Evolutionary conservation across 371 early-diverging fungal species (phyloP), one percentile per base, ranked within the genome.

Genomic region (Dinochytrium kinnereticum): DNA sequence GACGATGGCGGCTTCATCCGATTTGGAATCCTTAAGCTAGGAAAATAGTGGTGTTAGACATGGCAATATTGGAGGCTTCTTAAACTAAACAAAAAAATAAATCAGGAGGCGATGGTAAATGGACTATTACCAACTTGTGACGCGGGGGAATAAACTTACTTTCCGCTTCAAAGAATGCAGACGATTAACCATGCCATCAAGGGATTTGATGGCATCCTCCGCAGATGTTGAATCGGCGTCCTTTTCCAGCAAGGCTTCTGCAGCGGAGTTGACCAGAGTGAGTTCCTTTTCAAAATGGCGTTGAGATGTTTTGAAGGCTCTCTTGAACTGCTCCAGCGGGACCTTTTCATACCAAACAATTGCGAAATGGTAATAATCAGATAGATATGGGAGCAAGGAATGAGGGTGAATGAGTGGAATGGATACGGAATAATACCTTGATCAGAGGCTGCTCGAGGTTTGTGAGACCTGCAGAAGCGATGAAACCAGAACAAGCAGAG

Each of bases 381-480:
- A n/a, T 64, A 70, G 28, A 68, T 31, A 64, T 68, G 57, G 34
- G 34, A 21, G 64, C 26, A 26, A 24, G 38, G 61, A 15, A 64
- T 57, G 26, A n/a, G 15, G 10, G 55, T 28, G 51, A 28, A 53
- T 19, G 39, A 33, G 40, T 17, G 31, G n/a, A 15, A 51, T n/a
- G 21, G 30, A 57, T 24, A 28, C 2, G 21, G 39, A 21, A 28
- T 73, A n/a, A 64, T 83, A 93, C 96, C 89, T 92, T 93, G 59
- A 96, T 84, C 51, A 96, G 89, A 1, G 95, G 92, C 78, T 94
- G 94, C 78, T 96, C 97, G 59, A 96, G 84, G 34, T 89, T 89
- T 65, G 95, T 86, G 69, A 94, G 83, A 44, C 91, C 90, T 76
- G 28, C n/a, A 24, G 34, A 57, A 30, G n/a, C n/a, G n/a, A n/a